Conservation (phyloP, 1,284 basidiomycete species). For the Hymenochaete sp. region DNA sequence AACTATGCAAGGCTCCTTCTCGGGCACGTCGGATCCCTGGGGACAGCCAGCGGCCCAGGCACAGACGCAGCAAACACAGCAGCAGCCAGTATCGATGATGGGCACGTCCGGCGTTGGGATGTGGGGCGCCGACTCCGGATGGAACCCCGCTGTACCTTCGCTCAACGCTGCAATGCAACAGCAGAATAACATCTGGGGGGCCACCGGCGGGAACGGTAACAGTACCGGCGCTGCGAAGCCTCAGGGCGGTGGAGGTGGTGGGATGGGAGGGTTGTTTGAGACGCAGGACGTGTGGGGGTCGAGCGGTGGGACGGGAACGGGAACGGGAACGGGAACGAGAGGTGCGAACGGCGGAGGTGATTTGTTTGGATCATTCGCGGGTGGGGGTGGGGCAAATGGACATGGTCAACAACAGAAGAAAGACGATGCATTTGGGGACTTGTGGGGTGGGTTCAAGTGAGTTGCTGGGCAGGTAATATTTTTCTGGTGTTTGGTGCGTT, state of each 20-base stretch:
- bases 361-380: conserved; percentile 24
- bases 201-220: background rate
- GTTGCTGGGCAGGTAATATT: no score
- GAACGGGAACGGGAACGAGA: no score
- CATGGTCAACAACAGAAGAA: conserved; percentile 47
- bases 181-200: conserved; percentile 36
- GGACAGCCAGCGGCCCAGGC: conserved; percentile 21
- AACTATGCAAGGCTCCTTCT: no score
- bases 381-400: conserved; percentile 17
- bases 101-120: conserved; percentile 45
- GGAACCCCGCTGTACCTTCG: conserved; percentile 27
- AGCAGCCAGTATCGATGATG: conserved; percentile 51
- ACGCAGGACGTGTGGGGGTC: conserved; percentile 52
- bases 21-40: conserved; percentile 18
- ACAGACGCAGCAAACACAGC: conserved; percentile 24
- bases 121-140: conserved; percentile 62
- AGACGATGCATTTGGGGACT: conserved; percentile 70
- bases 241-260: no score
- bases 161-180: no score
- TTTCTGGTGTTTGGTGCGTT: no score
- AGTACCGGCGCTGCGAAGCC: conserved; percentile 23
- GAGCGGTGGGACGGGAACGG: background rate
- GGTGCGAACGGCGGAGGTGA: conserved; percentile 23
- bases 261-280: no score
- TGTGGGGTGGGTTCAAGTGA: conserved; percentile 76